Base-by-base conservation (phyloP, 805 yeast species). In the Starmerella ratchasimensis region DNA sequence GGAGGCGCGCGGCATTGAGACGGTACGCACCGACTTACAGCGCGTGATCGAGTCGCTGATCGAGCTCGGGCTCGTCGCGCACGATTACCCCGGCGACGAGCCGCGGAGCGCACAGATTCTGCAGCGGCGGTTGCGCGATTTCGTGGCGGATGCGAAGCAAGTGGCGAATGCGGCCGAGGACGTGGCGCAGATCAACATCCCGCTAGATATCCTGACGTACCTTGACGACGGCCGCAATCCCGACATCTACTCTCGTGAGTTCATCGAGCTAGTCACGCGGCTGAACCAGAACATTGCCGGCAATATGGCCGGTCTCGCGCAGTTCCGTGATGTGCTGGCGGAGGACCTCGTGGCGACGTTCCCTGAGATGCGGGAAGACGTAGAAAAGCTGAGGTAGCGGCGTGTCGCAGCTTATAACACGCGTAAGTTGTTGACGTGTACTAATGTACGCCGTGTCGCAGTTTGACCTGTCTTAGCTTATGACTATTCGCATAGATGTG, bases 211-310 rank as follows among this genome's bases (percentile, higher is more conserved):
- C n/a, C 63, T 84, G 11, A 76, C 79, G 45, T 90, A 90, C 53
- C 82, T 90, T 27, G 97, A 90, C 54, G 93, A 83, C 52, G 98
- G 98, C 2, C 67, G 98, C 48, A 90, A 90, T 54, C 97, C 98
- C 0, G 97, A 90, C 54, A 84, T 90, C 28, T 90, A 90, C 58
- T 84, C 97, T 1, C 70, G 98, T 55, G 98, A 90, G 60, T 90
- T 90, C 60, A 82, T 88, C 13, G 98, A 90, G 55, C 81, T 88
- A 25, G 79, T 90, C n/a, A 76, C 84, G 28, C 76, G 82, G 49
- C 75, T 84, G 31, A 90, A 90, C 53, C 95, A 93, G 52, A 74
- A 77, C 47, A 65, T 90, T 38, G 71, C 83, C 52, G 97, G 95
- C 3, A 82, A 82, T 56, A 73, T 81, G 70, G 52, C 62, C 30